Percentiles rank a stretch among this genome's conserved stretches.
phyloP scores from a whole-genome alignment of 441 rosid genomes.

The California macrophylla region DNA sequence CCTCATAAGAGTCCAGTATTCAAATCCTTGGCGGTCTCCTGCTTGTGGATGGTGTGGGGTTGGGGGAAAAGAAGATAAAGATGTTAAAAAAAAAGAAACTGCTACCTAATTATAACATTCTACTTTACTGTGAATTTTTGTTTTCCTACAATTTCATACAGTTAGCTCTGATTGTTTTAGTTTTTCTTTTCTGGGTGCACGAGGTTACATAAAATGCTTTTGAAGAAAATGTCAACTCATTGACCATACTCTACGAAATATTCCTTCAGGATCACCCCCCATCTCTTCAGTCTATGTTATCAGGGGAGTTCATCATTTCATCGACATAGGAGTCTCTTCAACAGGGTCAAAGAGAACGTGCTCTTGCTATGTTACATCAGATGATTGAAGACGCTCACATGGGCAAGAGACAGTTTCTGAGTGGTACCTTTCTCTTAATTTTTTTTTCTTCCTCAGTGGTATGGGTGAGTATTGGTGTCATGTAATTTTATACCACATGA shows the following conservation, averaged over 20 bases:
- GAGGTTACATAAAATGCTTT: neutral
- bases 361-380: constrained; percentile 87
- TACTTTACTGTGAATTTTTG: neutral
- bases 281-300: constrained; percentile 55
- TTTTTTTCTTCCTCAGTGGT: constrained; percentile 5
- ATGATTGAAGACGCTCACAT: constrained; percentile 97
- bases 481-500: neutral
- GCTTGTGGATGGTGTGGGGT: too few relatives aligned
- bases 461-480: constrained; percentile 6
- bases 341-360: constrained; percentile 83
- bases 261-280: constrained; percentile 58
- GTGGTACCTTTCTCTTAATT: constrained; percentile 48
- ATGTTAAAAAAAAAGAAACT: neutral
- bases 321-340: constrained; percentile 62
- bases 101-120: neutral
- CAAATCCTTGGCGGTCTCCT: neutral
- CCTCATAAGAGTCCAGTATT: neutral
- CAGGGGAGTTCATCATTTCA: constrained; percentile 51
- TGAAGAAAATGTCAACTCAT: neutral
- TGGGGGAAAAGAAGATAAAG: too few relatives aligned
- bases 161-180: constrained; percentile 8
- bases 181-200: neutral
- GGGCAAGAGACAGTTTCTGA: constrained; percentile 95
- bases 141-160: neutral
- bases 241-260: constrained; percentile 13